A percentile compares a stretch with the other conserved stretches of the same genome.
Evolutionary conservation across 257 asterid genomes (phyloP).

Genomic region (Paulownia fortunei): DNA sequence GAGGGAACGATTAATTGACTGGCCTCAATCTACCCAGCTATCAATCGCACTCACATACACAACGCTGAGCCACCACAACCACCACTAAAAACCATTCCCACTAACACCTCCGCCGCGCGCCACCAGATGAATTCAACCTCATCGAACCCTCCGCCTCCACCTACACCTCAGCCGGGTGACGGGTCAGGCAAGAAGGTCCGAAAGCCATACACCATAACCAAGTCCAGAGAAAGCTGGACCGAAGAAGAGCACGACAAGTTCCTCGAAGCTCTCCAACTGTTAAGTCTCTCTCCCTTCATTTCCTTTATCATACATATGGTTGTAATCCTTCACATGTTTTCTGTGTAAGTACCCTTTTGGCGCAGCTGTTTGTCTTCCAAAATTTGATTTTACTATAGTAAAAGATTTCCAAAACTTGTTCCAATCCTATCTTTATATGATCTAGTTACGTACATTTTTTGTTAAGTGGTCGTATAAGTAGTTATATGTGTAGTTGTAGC

Average conservation of each 20-base stretch:
- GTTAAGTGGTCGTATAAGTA: no score
- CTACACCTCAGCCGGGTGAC: conserved; percentile 37
- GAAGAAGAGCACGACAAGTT: conserved; percentile 95
- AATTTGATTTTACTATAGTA: not conserved
- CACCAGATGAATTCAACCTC: conserved; percentile 50
- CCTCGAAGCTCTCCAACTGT: conserved; percentile 94
- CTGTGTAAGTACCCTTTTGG: no score
- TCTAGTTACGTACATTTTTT: not conserved
- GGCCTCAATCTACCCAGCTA: conserved; percentile 29
- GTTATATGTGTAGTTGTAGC: no score
- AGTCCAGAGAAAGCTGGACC: conserved; percentile 93
- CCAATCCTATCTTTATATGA: not conserved
- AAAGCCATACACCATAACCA: conserved; percentile 87
- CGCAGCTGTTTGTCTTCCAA: not conserved
- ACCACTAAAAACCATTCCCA: conserved; percentile 19
- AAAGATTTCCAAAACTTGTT: not conserved
- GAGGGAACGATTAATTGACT: conserved; percentile 37
- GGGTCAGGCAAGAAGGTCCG: conserved; percentile 69
- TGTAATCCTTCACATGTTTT: no score
- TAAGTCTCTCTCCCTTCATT: conserved; percentile 25
- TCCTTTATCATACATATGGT: no score
- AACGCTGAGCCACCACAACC: not conserved
- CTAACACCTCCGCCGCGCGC: conserved; percentile 33
- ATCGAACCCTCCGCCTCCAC: conserved; percentile 47
- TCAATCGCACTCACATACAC: not conserved